phyloP scores from a whole-genome alignment of 257 asterid species.

The Solanum dulcamara region DNA sequence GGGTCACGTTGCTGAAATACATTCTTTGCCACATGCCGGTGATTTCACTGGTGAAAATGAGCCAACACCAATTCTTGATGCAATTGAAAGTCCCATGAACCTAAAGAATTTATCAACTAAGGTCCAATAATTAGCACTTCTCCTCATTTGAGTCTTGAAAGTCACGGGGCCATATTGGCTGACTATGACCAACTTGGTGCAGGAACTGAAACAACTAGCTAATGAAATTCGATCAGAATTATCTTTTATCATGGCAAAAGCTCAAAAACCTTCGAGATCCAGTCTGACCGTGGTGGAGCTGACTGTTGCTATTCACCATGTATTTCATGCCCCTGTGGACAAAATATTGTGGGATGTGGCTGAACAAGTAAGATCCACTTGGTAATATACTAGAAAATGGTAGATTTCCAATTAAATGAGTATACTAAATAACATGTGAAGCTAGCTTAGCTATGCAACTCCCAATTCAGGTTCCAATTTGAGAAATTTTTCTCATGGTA shows the following conservation, averaged over 20 bases:
- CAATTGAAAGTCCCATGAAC: conserved; percentile 59
- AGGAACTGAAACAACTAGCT: conserved; percentile 79
- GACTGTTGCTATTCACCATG: conserved; percentile 78
- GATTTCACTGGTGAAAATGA: conserved; percentile 29
- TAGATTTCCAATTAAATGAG: neutral
- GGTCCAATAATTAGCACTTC: conserved; percentile 24
- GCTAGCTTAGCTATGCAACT: neutral
- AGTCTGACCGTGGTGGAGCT: conserved; percentile 66
- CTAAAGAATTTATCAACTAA: conserved; percentile 56
- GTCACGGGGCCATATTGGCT: neutral
- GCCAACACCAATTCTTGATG: conserved; percentile 68
- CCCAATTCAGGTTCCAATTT: neutral
- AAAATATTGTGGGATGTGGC: conserved; percentile 89
- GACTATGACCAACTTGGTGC: conserved; percentile 18
- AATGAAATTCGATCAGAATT: conserved; percentile 72
- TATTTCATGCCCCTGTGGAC: conserved; percentile 70
- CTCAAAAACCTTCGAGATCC: conserved; percentile 29
- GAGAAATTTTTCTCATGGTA: neutral
- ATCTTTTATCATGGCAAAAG: conserved; percentile 26
- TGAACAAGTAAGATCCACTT: conserved; percentile 56
- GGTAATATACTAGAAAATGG: neutral
- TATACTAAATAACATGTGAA: neutral
- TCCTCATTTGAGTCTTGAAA: conserved; percentile 2
- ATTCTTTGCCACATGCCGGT: conserved; percentile 25
- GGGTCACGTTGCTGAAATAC: conserved; percentile 26